Percentiles rank a stretch among this genome's conserved stretches.
Conservation (phyloP, 2,329 filamentous ascomycete species). For the Fusarium phyllophilum region DNA sequence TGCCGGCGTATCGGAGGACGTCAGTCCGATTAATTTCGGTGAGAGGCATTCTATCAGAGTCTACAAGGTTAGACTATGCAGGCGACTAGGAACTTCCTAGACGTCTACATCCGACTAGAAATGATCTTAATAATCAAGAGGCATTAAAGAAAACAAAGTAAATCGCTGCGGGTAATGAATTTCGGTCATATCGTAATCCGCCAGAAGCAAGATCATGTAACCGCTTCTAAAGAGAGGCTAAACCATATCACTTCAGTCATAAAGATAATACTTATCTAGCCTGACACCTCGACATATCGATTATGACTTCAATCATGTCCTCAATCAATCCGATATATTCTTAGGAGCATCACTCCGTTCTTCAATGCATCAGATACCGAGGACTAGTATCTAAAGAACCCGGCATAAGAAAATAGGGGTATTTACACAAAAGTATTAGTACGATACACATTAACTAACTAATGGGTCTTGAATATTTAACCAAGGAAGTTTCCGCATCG, state of each 20-base stretch:
- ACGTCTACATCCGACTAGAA: not conserved
- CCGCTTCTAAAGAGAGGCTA: not conserved
- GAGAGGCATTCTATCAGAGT: not conserved
- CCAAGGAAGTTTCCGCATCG: not conserved
- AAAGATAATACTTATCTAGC: too few relatives aligned
- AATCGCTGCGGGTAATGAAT: not conserved
- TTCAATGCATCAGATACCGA: not conserved
- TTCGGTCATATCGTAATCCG: not conserved
- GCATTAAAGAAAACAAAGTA: fast-evolving
- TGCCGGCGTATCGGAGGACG: not conserved
- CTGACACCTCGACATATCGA: too few relatives aligned
- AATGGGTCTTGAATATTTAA: fast-evolving
- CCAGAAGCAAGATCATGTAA: not conserved
- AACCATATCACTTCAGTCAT: too few relatives aligned
- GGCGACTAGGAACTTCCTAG: not conserved
- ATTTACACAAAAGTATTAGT: too few relatives aligned
- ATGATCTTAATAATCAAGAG: fast-evolving
- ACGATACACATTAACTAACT: not conserved
- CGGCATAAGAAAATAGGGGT: not conserved
- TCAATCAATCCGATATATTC: not conserved
- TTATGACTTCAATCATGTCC: fast-evolving
- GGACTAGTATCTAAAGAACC: not conserved
- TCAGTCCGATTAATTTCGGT: not conserved
- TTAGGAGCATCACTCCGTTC: not conserved
- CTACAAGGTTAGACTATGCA: not conserved